Evolutionary conservation across 257 asterid genomes (phyloP), one percentile per base, ranked within the genome.

Genomic region (Lantana camara): DNA sequence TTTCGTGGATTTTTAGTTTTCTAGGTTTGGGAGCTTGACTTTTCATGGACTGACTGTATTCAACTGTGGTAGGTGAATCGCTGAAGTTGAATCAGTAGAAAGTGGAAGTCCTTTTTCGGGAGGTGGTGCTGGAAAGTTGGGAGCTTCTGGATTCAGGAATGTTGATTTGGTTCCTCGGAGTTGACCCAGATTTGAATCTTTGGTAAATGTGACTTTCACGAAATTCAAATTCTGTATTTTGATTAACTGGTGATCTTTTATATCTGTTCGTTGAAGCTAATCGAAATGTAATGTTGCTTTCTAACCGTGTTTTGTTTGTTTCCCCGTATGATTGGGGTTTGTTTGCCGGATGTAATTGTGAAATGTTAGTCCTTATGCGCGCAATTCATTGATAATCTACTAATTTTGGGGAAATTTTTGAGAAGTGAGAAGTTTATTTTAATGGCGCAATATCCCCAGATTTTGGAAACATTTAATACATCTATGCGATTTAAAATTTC

Each of bases 161-260:
- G 70, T 68, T 60, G 71, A 52, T 68, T 75, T 64, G 62, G 67
- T 30, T 73, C 57, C 45, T 59, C 13, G 8, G 62, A 40, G 76
- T 69, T 66, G 77, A 66, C 72, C 70, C 71, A 75, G 74, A 72
- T 79, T 75, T 61, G 69, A 58, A 63, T 79, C 66, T 63, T 60
- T 57, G 38, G 15, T 62, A 47, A 67, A 70, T 65, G 78, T 73
- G 48, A 59, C 57, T 77, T 63, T 70, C 54, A 48, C 7, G 54
- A 60, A 68, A 60, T 72, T 61, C 34, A 62, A 35, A 30, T 58
- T 53, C 27, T 29, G 70, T 56, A 29, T 52, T 24, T 60, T 68
- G 48, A 41, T 75, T 53, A 67, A 69, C 46, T 50, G 57, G 59
- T 37, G 54, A 21, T 20, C n/a, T 48, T 57, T 68, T 68, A 16